Base-by-base conservation (phyloP, 2,329 filamentous ascomycete species). In the Diaporthe helianthi region DNA sequence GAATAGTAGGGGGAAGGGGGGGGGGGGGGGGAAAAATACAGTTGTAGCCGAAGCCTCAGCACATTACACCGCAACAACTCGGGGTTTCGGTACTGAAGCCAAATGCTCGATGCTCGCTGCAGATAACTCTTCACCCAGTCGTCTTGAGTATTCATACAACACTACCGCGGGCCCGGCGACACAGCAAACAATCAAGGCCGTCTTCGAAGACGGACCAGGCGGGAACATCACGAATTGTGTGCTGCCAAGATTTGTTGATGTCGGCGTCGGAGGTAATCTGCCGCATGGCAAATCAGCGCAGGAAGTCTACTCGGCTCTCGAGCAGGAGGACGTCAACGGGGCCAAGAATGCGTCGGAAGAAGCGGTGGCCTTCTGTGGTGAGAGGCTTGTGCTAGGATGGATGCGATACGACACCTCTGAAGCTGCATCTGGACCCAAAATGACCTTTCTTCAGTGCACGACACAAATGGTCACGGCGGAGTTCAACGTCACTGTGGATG, bases 401-500 rank as follows among this genome's bases (percentile, higher is more conserved):
- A 26, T 68, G 65, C 60, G 55, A 31, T 49, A 44, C 1, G 17
- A 71, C 0, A 68, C 41, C 0, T 1, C 69, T 2, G 22, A 76
- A 0, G 1, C 67, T 1, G 75, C 75, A 17, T 58, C 19, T 0
- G 73, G 71, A 0, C 31, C 76, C 1, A 44, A 76, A 0, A 72
- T 72, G 0, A 74, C 69, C 19, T 75, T 76, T 7, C 47, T 74
- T 0, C n/a, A 72, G 0, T 81, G 79, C 31, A 33, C 44, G 0
- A 76, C 79, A 0, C n/a, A 71, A 0, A 75, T 81, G 2, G 60
- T 76, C n/a, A 79, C 78, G 0, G 78, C 76, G 0, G 72, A 76
- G 54, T 82, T 82, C 71, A 73, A 80, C 4, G 68, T 82, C 1
- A 76, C 75, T 0, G 69, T 81, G 1, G 76, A 81, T 29, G 0